These are phyloP conservation scores for Rhodamnia argentea DNA, from an alignment of 345 rosid species.

Conservation along the genomic window DNA sequence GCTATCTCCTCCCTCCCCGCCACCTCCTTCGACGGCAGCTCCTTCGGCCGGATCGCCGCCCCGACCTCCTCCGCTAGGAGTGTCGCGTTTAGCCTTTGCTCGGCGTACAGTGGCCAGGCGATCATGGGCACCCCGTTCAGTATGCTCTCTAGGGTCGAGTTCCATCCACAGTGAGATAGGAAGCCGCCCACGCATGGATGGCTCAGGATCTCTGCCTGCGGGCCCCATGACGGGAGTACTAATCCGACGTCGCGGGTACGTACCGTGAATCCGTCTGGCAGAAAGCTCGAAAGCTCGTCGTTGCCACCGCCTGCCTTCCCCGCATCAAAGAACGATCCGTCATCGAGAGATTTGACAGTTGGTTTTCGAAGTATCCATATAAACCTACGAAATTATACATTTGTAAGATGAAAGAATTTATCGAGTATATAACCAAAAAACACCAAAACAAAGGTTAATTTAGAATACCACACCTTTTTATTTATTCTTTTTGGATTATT, in stretches of 20 bases:
- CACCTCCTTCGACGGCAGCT: background rate
- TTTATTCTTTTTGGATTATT: background rate
- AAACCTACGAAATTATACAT: slow-evolving; percentile 12
- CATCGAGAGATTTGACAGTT: background rate
- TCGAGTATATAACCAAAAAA: background rate
- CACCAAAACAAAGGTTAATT: background rate
- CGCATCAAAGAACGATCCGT: slow-evolving; percentile 12
- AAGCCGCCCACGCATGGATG: slow-evolving; percentile 63
- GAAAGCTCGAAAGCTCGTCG: slow-evolving; percentile 4
- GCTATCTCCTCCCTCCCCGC: slow-evolving; percentile 37
- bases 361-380: slow-evolving; percentile 58
- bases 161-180: slow-evolving; percentile 74
- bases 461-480: background rate
- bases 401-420: background rate
- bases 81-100: slow-evolving; percentile 43
- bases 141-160: slow-evolving; percentile 48
- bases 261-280: slow-evolving; percentile 47
- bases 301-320: background rate
- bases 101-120: slow-evolving; percentile 45
- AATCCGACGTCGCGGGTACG: slow-evolving; percentile 25
- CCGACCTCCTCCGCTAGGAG: slow-evolving; percentile 35
- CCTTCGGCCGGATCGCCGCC: slow-evolving; percentile 23
- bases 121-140: slow-evolving; percentile 41
- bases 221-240: slow-evolving; percentile 47
- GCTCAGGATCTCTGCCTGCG: slow-evolving; percentile 38